Evolutionary conservation across 768 basidiomycete genomes (phyloP), one percentile per base, ranked within the genome.

Genomic region (Panaeolus cyanescens): DNA sequence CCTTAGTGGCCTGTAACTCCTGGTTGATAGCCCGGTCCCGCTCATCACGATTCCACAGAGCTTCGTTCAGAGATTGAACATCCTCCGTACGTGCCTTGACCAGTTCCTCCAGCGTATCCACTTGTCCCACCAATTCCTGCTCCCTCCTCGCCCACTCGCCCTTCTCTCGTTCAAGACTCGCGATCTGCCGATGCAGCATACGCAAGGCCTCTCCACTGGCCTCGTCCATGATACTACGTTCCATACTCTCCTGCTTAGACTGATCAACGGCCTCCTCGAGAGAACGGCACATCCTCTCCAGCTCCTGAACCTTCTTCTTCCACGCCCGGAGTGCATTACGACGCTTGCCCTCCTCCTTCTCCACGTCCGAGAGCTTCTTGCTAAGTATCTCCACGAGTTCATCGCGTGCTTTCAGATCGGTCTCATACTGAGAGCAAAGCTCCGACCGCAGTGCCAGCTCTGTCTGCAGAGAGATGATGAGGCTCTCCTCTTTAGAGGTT

Each of bases 241-340:
- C 90, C 72, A 93, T 77, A 67, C 89, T 92, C 68, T 92, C 92
- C 65, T 91, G 87, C 37, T 94, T 81, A 40, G 90, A 90, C 6
- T 85, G 80, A 62, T 98, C 96, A 30, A 96, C 91, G 70, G 96
- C 91, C 70, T 96, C 94, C 77, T 96, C 91, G 31, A 90, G 79
- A 59, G 79, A 75, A 15, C 86, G 81, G 56, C 88, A 87, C 62
- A 84, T 78, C 63, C 79, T 82, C 74, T 93, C 91, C 53, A 94
- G 75, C 64, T 92, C 90, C 57, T 80, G 79, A 3, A 92, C 88
- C 64, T 90, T 91, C 77, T 90, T 90, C 77, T 87, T 90, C 88
- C 90, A 92, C 17, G 75, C 75, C 36, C 82, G 77, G 32, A 91
- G 71, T 0, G 83, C 76, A 15, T 62, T 74, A 68, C 80, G 83